Base-by-base conservation (phyloP, 106 monocot genomes). In the Allium fistulosum region DNA sequence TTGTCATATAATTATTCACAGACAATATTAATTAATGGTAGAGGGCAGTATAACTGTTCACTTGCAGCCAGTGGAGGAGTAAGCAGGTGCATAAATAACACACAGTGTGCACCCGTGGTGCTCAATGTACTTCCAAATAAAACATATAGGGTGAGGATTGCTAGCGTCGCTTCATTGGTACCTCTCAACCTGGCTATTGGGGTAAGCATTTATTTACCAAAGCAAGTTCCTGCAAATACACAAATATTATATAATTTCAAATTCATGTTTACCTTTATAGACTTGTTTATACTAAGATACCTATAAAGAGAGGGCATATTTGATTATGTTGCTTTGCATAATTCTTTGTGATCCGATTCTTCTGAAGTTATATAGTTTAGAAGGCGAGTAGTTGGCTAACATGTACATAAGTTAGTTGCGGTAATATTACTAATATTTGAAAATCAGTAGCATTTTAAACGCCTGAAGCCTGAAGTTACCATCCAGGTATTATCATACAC, bases 181-280 rank as follows among this genome's bases (percentile, higher is more conserved):
- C 80, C 90, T 10, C 90, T 94, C 74, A 94, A 87, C 59, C 63
- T 94, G 76, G 94, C 84, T 15, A 75, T 94, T 51, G 90, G 76
- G 69, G 94, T 94, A 72, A 83, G 88, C 15, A 56, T 45, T 28
- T 59, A 59, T 4, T 26, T 16, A 27, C 28, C 13, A 60, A 47
- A 46, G 37, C 46, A 63, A 63, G 63, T 46, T 45, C 46, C 13
- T 63, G 45, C 14, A 13, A 59, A 26, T 17, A 2, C 59, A 14
- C 10, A 9, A 3, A 59, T 22, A 59, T 17, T 2, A n/a, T 14
- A 59, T 22, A 22, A 22, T 22, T 22, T 22, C 22, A 22, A 22
- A 37, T 37, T 26, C 17, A 18, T 14, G 59, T 18, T 17, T 15
- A 59, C 8, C 59, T 16, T 59, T 9, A 4, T 17, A 18, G 8